phyloP scores from a whole-genome alignment of 1,284 basidiomycete species.

The Macrocybe sp. region DNA sequence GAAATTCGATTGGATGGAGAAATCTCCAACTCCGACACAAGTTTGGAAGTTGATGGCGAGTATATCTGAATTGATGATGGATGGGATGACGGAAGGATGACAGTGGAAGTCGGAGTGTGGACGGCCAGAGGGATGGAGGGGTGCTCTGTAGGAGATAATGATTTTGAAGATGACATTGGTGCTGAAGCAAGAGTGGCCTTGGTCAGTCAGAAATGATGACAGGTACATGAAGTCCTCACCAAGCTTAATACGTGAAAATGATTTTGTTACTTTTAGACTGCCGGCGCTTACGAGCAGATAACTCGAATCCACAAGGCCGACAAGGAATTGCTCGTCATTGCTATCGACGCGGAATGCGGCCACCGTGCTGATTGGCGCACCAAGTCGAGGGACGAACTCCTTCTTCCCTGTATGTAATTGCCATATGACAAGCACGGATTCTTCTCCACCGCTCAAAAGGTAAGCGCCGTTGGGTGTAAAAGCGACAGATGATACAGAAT shows the following conservation, averaged over 20 bases:
- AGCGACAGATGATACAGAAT: constrained; percentile 84
- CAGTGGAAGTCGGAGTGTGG: constrained; percentile 65
- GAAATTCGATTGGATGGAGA: constrained; percentile 92
- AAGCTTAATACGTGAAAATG: constrained; percentile 76
- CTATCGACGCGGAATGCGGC: constrained; percentile 42
- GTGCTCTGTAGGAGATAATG: constrained; percentile 34
- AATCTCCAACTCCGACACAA: constrained; percentile 88
- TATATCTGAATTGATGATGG: constrained; percentile 93
- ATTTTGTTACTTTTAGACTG: constrained; percentile 68
- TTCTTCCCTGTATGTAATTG: constrained; percentile 81
- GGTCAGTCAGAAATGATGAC: not conserved
- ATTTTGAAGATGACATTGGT: constrained; percentile 12
- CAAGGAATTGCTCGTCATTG: constrained; percentile 82
- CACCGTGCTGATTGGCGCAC: constrained; percentile 79
- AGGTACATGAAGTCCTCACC: constrained; percentile 37
- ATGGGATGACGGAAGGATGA: constrained; percentile 91
- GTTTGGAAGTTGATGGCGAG: constrained; percentile 66
- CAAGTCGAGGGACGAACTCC: constrained; percentile 91
- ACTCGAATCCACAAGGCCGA: constrained; percentile 81
- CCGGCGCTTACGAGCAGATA: constrained; percentile 76
- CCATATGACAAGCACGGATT: constrained; percentile 95
- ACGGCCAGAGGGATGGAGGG: constrained; percentile 59
- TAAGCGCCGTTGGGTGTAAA: constrained; percentile 93
- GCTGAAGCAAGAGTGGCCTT: not conserved
- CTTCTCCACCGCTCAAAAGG: constrained; percentile 92